Percentiles rank a stretch among this genome's conserved stretches.
Conservation (phyloP, 2,329 filamentous ascomycete genomes). For the Cladosporium cucumerinum region DNA sequence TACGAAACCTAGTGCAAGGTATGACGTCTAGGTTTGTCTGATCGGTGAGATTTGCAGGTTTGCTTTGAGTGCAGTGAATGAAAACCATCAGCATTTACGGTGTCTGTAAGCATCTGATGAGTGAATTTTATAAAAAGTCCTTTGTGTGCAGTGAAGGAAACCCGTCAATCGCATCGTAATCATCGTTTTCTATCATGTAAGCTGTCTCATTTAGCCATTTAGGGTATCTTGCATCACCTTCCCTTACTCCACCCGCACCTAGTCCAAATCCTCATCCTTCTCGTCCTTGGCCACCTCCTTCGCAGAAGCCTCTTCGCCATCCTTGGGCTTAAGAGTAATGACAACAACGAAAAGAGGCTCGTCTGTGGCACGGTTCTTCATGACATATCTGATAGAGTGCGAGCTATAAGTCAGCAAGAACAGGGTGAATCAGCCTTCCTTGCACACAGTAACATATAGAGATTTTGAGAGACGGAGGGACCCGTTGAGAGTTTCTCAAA, state of each 20-base stretch:
- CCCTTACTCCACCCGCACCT: background rate
- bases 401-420: conserved; percentile 53
- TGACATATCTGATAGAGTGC: conserved; percentile 84
- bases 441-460: conserved; percentile 4
- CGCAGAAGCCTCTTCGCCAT: conserved; percentile 33
- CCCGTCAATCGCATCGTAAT: background rate
- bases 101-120: too few relatives aligned
- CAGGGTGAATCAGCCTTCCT: conserved; percentile 16
- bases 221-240: background rate
- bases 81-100: background rate
- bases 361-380: conserved; percentile 73
- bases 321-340: conserved; percentile 71
- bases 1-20: background rate
- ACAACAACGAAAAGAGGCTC: conserved; percentile 76
- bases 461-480: background rate
- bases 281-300: conserved; percentile 18
- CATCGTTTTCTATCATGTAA: conserved; percentile 2
- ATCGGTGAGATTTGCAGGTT: background rate
- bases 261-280: conserved; percentile 7
- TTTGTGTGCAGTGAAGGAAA: background rate
- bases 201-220: background rate
- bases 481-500: background rate
- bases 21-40: background rate
- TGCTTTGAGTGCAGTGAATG: background rate
- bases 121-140: background rate